phyloP scores from a whole-genome alignment of 768 basidiomycete species.

The Boletales sp. region DNA sequence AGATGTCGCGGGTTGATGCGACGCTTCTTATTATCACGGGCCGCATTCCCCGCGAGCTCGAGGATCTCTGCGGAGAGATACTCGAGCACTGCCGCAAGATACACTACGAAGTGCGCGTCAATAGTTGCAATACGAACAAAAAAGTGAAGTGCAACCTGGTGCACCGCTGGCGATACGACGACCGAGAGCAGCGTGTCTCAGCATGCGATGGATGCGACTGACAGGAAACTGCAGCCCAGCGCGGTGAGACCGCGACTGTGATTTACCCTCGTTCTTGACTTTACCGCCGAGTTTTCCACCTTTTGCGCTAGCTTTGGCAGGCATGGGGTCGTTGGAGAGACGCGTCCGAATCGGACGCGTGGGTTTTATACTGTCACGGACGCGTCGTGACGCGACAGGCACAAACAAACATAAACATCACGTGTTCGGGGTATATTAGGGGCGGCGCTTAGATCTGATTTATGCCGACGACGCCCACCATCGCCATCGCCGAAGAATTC shows the following conservation, averaged over 20 bases:
- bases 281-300: slow-evolving; percentile 49
- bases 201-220: slow-evolving; percentile 84
- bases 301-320: slow-evolving; percentile 27
- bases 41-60: slow-evolving; percentile 88
- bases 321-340: slow-evolving; percentile 14
- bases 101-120: slow-evolving; percentile 48
- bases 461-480: slow-evolving; percentile 15
- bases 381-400: slow-evolving; percentile 37
- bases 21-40: slow-evolving; percentile 90
- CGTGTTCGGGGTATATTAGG: slow-evolving; percentile 35
- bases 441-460: slow-evolving; percentile 11
- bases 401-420: slow-evolving; percentile 31
- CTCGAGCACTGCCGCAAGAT: slow-evolving; percentile 89
- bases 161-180: slow-evolving; percentile 87
- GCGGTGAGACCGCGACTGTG: slow-evolving; percentile 67
- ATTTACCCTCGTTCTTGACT: slow-evolving; percentile 44
- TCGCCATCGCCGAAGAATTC: background rate
- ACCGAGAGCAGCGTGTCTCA: slow-evolving; percentile 85
- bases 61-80: slow-evolving; percentile 93
- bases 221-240: slow-evolving; percentile 87
- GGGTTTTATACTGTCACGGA: slow-evolving; percentile 26
- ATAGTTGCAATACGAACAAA: slow-evolving; percentile 9
- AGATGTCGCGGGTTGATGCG: slow-evolving; percentile 95
- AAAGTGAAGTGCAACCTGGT: slow-evolving; percentile 46
- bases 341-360: background rate